Evolutionary conservation across 2,329 filamentous ascomycete genomes (phyloP), one percentile per base, ranked within the genome.

Genomic region (Claviceps fusiformis): DNA sequence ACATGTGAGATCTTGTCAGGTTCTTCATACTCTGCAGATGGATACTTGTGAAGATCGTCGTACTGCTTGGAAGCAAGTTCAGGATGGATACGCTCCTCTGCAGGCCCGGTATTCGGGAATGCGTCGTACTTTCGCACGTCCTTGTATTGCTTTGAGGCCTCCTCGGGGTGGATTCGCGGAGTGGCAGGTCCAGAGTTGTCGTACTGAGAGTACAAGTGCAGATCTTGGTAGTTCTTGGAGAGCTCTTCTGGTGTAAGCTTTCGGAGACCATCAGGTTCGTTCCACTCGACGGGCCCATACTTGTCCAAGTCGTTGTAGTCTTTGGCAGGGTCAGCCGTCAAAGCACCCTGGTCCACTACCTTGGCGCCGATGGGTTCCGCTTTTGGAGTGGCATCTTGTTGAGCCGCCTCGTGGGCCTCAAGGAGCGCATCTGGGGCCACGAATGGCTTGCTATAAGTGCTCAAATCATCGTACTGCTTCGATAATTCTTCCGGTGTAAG

Each of bases 101-200:
- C 55, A 3, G 61, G 62, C 2, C 59, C 63, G 0, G 59, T 48
- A 48, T 68, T 65, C 19, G 61, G 59, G 48, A 62, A 65, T 2
- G 60, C 57, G 2, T 59, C 60, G 54, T 73, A 74, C 10, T 64
- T 62, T 45, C 59, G 54, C 43, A 74, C 58, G 54, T 73, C 70
- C 7, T 61, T 41, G 55, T 72, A 73, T 48, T 66, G 59, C 60
- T 71, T 71, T 1, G 68, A 69, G 2, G 62, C 64, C 56, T 71
- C 69, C 45, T 71, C 68, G 0, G 67, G 61, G 13, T 70, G 63
- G 2, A 63, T 50, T 24, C 61, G 64, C 31, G 61, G 57, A 6
- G 55, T 55, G 7, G 56, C 43, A 3, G 59, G 57, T 37, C 63
- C 67, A 1, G 58, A 56, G 37, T 67, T 68, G 47, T 65, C 63